These are phyloP conservation scores for Poa pratensis DNA, from an alignment of 176 grass and related monocot genomes.

Conservation along the genomic window DNA sequence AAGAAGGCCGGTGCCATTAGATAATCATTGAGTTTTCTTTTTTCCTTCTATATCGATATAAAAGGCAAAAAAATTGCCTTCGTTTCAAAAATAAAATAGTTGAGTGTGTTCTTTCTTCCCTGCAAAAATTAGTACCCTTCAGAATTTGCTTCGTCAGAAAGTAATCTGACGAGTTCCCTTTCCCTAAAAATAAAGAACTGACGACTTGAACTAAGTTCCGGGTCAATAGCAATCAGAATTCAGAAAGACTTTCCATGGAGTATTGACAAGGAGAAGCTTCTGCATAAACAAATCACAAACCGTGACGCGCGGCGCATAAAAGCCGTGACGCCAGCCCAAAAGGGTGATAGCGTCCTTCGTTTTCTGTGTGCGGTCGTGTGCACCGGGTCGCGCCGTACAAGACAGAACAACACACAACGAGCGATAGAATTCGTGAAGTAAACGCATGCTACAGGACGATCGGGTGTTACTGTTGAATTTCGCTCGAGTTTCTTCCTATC, in stretches of 20 bases:
- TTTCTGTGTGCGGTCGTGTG: slow-evolving; percentile 1
- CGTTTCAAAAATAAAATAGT: no score
- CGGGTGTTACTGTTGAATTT: not conserved
- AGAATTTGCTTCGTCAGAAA: not conserved
- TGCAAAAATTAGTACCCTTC: not conserved
- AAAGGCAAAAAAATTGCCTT: no score
- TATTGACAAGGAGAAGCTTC: not conserved
- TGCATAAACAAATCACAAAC: no score
- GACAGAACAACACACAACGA: not conserved
- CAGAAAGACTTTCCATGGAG: not conserved
- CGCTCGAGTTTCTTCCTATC: not conserved
- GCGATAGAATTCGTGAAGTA: not conserved
- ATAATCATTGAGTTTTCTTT: no score
- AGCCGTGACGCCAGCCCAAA: not conserved
- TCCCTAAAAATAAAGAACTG: not conserved
- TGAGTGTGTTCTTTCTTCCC: not conserved
- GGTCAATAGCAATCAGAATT: not conserved
- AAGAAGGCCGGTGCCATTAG: no score
- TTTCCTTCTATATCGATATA: no score
- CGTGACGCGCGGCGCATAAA: not conserved
- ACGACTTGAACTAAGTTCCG: not conserved
- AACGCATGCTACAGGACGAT: not conserved
- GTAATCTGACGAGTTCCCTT: not conserved
- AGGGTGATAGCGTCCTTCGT: not conserved
- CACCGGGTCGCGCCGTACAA: not conserved